Evolutionary conservation across 2,329 filamentous ascomycete species (phyloP).

Genomic region (Alternaria triticimaculans): DNA sequence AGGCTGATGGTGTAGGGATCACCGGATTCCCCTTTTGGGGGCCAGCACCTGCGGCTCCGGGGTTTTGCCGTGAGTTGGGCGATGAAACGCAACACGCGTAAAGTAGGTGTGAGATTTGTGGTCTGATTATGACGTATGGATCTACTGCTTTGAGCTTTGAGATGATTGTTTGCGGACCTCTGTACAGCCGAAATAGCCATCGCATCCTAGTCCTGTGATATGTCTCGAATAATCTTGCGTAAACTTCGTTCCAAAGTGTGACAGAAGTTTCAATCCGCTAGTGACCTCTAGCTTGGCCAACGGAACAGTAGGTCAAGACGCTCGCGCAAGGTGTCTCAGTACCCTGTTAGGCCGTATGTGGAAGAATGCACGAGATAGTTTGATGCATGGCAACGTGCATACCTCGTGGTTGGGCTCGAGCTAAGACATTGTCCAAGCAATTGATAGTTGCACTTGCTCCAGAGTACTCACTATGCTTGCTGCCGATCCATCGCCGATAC

Average conservation of each 20-base stretch:
- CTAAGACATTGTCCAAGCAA: neutral
- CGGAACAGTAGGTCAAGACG: neutral
- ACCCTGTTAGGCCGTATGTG: neutral
- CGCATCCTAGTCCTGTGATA: neutral
- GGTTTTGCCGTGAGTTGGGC: conserved; percentile 6
- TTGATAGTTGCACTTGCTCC: conserved; percentile 1
- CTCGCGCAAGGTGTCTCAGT: neutral
- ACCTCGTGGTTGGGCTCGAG: conserved; percentile 11
- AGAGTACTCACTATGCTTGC: conserved; percentile 3
- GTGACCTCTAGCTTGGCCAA: neutral
- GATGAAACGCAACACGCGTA: conserved; percentile 1
- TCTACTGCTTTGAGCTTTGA: neutral
- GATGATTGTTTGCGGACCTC: neutral
- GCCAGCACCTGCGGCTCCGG: conserved; percentile 9
- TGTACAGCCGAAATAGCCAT: neutral
- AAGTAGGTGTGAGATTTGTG: conserved; percentile 1
- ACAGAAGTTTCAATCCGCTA: conserved; percentile 2
- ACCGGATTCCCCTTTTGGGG: conserved; percentile 6
- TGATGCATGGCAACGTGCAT: conserved; percentile 5
- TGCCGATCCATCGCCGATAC: conserved; percentile 4
- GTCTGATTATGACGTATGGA: conserved; percentile 2
- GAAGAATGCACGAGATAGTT: neutral
- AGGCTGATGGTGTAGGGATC: conserved; percentile 2
- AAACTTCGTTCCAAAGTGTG: neutral
- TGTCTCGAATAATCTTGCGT: conserved; percentile 1